These are phyloP conservation scores for Sindora glabra DNA, from an alignment of 306 rosid genomes.

Conservation along the genomic window DNA sequence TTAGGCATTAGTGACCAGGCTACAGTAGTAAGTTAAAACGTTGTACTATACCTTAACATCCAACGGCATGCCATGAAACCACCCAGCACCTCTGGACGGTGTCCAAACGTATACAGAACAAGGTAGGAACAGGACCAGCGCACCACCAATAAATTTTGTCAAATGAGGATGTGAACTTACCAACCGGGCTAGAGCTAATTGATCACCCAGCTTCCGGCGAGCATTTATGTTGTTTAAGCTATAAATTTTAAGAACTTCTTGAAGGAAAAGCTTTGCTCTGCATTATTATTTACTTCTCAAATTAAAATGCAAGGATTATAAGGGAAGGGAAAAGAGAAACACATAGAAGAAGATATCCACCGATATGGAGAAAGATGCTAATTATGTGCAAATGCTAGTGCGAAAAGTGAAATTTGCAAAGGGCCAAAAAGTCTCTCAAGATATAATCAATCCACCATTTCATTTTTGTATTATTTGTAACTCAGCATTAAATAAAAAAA, in stretches of 20 bases:
- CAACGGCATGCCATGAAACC: slow-evolving; percentile 93
- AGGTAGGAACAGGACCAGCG: slow-evolving; percentile 69
- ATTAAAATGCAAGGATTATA: slow-evolving; percentile 4
- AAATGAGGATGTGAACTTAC: slow-evolving; percentile 68
- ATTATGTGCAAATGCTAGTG: neutral
- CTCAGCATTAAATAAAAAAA: neutral
- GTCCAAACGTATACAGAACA: slow-evolving; percentile 83
- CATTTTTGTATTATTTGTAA: neutral
- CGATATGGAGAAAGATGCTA: neutral
- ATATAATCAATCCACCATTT: neutral
- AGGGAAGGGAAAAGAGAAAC: neutral
- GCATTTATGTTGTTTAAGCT: slow-evolving; percentile 55
- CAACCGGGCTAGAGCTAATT: slow-evolving; percentile 91
- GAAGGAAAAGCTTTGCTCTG: slow-evolving; percentile 77
- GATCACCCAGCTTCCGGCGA: slow-evolving; percentile 94
- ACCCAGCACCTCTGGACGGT: slow-evolving; percentile 97
- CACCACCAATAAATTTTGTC: slow-evolving; percentile 46
- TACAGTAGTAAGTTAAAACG: neutral
- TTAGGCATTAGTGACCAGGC: slow-evolving; percentile 2
- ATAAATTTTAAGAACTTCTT: slow-evolving; percentile 64
- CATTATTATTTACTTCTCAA: slow-evolving; percentile 1
- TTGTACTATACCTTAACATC: slow-evolving; percentile 61
- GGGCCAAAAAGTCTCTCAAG: too few relatives aligned
- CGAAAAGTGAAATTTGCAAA: neutral
- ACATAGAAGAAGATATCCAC: neutral